Conservation (phyloP, 768 basidiomycete species). For the Calocera cornea region DNA sequence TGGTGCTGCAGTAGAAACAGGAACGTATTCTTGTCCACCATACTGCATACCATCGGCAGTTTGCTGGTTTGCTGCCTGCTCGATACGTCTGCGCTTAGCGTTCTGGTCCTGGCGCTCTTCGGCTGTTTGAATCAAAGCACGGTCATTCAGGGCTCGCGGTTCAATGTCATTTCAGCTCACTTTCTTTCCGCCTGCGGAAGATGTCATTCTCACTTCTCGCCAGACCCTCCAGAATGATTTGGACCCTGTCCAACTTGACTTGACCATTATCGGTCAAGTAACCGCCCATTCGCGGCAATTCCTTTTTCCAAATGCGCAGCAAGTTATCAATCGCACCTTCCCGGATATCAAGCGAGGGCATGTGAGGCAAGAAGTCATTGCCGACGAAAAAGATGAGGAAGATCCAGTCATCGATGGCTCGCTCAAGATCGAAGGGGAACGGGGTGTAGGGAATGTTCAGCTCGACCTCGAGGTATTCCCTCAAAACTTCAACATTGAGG, state of each 20-base stretch:
- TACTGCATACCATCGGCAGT: slow-evolving; percentile 10
- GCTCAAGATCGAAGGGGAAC: slow-evolving; percentile 87
- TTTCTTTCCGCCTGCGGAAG: slow-evolving; percentile 80
- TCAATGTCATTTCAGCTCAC: slow-evolving; percentile 34
- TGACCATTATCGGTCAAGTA: slow-evolving; percentile 89
- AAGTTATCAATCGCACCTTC: slow-evolving; percentile 98
- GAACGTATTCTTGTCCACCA: slow-evolving; percentile 11
- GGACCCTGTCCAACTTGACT: slow-evolving; percentile 69
- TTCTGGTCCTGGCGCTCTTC: slow-evolving; percentile 90
- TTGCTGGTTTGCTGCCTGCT: slow-evolving; percentile 31
- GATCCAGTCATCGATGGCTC: slow-evolving; percentile 99
- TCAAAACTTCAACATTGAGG: slow-evolving; percentile 87
- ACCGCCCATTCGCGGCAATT: slow-evolving; percentile 90
- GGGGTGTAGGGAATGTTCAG: slow-evolving; percentile 63
- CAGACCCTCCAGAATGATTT: slow-evolving; percentile 90
- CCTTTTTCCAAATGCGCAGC: slow-evolving; percentile 87
- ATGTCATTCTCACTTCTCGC: slow-evolving; percentile 94
- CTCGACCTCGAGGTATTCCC: slow-evolving; percentile 96
- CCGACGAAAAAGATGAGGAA: slow-evolving; percentile 99
- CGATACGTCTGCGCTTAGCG: slow-evolving; percentile 72
- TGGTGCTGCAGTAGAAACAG: slow-evolving; percentile 19
- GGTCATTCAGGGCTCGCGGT: background rate
- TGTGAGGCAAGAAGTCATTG: slow-evolving; percentile 96
- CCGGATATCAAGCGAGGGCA: slow-evolving; percentile 95
- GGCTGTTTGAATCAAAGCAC: slow-evolving; percentile 35